Conservation (phyloP, 805 yeast genomes). For the Diddensiella santjacobensis region DNA sequence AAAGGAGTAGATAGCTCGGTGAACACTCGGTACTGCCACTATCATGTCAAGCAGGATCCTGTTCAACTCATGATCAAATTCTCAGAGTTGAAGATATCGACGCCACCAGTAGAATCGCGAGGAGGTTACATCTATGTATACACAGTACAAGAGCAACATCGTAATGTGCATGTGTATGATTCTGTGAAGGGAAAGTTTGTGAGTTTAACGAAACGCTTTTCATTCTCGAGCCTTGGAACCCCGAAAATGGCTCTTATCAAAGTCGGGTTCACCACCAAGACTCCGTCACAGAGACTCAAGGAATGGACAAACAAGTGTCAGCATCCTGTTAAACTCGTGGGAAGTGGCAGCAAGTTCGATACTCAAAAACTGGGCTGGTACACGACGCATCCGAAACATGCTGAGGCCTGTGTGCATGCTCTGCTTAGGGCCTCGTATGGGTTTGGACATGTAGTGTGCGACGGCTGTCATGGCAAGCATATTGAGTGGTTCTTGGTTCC, state of each 20-base stretch:
- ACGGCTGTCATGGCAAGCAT: constrained; percentile 27
- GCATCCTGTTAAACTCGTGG: constrained; percentile 23
- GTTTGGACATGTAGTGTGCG: constrained; percentile 28
- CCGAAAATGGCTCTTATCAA: constrained; percentile 25
- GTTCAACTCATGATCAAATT: constrained; percentile 4
- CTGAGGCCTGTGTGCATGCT: constrained; percentile 25
- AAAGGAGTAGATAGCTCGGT: constrained; percentile 8
- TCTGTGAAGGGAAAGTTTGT: constrained; percentile 14
- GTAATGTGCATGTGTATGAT: constrained; percentile 26
- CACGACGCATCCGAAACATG: constrained; percentile 18
- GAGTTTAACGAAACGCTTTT: neutral
- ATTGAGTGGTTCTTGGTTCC: constrained; percentile 31
- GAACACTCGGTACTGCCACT: constrained; percentile 19
- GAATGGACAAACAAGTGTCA: constrained; percentile 31
- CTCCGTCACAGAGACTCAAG: constrained; percentile 26
- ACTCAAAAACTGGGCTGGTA: constrained; percentile 27
- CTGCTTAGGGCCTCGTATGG: constrained; percentile 26
- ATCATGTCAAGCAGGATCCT: constrained; percentile 16
- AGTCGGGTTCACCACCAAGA: constrained; percentile 30
- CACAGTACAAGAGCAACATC: constrained; percentile 21
- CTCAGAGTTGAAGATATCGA: constrained; percentile 4
- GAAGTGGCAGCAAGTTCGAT: constrained; percentile 15
- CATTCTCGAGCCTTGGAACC: neutral
- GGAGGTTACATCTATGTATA: constrained; percentile 30
- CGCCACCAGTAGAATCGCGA: constrained; percentile 10